A percentile compares a stretch with the other conserved stretches of the same genome.
phyloP scores from a whole-genome alignment of 2,329 filamentous ascomycete genomes.

The Colletotrichum costaricense region DNA sequence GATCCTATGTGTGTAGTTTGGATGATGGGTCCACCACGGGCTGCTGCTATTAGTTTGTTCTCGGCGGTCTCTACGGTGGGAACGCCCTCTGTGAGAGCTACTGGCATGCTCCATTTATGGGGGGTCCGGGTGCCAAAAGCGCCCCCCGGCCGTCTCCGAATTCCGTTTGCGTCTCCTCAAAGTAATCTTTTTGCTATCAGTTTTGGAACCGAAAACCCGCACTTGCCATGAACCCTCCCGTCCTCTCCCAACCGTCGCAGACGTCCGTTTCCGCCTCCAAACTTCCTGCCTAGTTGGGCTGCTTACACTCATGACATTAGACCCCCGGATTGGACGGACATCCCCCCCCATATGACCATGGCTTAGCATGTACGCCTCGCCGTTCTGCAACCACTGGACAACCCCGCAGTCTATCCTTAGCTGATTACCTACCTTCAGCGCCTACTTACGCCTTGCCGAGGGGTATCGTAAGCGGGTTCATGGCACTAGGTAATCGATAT shows the following conservation, averaged over 20 bases:
- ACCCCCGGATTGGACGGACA: constrained; percentile 11
- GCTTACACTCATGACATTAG: constrained; percentile 2
- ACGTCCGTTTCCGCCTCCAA: neutral
- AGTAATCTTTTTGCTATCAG: constrained; percentile 25
- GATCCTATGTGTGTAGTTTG: constrained; percentile 3
- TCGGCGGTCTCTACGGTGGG: constrained; percentile 3
- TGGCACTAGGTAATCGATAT: constrained; percentile 41
- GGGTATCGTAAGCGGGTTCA: constrained; percentile 54
- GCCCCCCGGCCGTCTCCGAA: constrained; percentile 29
- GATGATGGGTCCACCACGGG: constrained; percentile 3
- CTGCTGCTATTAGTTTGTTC: constrained; percentile 3
- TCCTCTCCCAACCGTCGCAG: constrained; percentile 7
- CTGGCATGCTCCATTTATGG: constrained; percentile 25
- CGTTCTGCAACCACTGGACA: neutral
- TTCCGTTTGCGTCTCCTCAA: constrained; percentile 24
- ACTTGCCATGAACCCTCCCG: constrained; percentile 4
- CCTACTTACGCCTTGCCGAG: constrained; percentile 41
- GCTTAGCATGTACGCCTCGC: neutral
- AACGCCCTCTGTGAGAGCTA: constrained; percentile 6
- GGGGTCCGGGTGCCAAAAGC: constrained; percentile 15
- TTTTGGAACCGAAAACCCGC: constrained; percentile 12
- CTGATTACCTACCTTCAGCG: neutral
- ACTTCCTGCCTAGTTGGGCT: constrained; percentile 19
- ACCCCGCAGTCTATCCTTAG: constrained; percentile 25
- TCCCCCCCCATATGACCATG: constrained; percentile 17